A percentile compares a stretch with the other conserved stretches of the same genome.
These are phyloP conservation scores for Ceratocystis diversiconidia DNA, from an alignment of 2,329 filamentous ascomycete genomes.

Conservation along the genomic window DNA sequence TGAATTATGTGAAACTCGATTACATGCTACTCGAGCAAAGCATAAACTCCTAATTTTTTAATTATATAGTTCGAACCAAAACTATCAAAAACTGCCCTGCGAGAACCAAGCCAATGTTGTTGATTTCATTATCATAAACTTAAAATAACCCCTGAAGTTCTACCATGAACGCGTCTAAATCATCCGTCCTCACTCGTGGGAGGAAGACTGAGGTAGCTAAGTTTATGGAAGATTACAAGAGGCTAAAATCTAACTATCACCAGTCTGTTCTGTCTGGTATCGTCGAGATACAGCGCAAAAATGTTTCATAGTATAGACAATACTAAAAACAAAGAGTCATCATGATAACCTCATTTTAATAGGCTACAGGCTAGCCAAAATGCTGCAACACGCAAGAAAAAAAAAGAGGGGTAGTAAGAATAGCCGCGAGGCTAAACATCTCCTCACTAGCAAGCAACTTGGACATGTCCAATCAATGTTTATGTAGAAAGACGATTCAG, in stretches of 20 bases:
- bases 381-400: conserved; percentile 1
- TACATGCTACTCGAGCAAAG: conserved; percentile 8
- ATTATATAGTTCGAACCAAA: conserved; percentile 14
- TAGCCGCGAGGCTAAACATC: conserved; percentile 16
- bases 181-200: not conserved
- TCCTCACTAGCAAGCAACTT: conserved; percentile 10
- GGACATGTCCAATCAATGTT: conserved; percentile 6
- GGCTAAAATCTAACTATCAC: not conserved
- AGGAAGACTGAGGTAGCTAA: not conserved
- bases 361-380: not conserved
- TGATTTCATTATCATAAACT: conserved; percentile 18
- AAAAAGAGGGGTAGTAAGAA: conserved; percentile 13
- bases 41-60: conserved; percentile 11
- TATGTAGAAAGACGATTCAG: not conserved
- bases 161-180: conserved; percentile 7
- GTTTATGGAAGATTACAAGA: not conserved
- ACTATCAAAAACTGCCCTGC: conserved; percentile 2
- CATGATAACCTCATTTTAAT: not conserved
- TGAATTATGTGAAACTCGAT: not conserved
- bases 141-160: conserved; percentile 12
- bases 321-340: not conserved
- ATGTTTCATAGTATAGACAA: not conserved
- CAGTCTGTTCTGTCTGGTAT: not conserved
- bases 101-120: conserved; percentile 15
- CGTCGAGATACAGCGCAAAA: not conserved